A percentile compares a stretch with the other conserved stretches of the same genome.
Conservation (phyloP, 345 rosid species). For the Gossypium mustelinum region DNA sequence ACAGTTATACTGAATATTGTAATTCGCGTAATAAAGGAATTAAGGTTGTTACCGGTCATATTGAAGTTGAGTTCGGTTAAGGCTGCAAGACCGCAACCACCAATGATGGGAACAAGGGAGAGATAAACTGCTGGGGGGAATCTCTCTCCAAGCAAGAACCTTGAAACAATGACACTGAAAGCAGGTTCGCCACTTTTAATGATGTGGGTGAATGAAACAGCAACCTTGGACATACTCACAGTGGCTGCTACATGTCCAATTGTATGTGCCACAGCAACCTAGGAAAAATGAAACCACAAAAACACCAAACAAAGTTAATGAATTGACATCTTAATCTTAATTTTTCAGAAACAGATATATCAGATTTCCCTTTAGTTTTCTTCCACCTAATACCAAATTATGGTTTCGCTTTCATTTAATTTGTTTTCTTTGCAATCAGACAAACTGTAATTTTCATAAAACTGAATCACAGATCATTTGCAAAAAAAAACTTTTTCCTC, state of each 20-base stretch:
- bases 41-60: constrained; percentile 61
- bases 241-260: constrained; percentile 99
- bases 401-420: constrained; percentile 15
- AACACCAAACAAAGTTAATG: not conserved
- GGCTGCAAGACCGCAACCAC: constrained; percentile 97
- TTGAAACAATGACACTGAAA: constrained; percentile 88
- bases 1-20: not conserved
- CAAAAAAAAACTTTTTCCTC: not conserved
- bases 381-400: constrained; percentile 7
- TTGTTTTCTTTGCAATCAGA: constrained; percentile 38
- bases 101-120: constrained; percentile 86
- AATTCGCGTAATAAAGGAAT: not conserved
- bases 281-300: not conserved
- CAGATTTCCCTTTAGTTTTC: not conserved
- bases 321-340: not conserved
- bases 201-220: constrained; percentile 98
- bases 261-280: constrained; percentile 99
- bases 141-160: constrained; percentile 80
- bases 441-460: constrained; percentile 34
- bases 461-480: not conserved
- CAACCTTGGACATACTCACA: constrained; percentile 99
- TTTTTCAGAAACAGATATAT: not conserved
- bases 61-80: constrained; percentile 98
- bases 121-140: constrained; percentile 78
- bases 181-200: constrained; percentile 99